Conservation (phyloP, 345 rosid genomes). For the Populus tremula region DNA sequence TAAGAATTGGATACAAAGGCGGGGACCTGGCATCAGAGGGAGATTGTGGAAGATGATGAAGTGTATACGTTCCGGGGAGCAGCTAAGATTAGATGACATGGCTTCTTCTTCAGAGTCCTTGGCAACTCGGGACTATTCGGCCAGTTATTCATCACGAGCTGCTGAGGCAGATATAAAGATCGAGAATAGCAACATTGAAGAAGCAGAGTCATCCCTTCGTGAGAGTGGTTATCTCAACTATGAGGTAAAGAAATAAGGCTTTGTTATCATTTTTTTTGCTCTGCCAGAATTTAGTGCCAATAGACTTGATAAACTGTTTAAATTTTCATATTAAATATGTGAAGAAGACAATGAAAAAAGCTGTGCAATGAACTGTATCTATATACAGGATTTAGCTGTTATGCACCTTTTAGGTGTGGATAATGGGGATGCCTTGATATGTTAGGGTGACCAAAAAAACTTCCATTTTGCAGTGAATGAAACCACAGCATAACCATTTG, state of each 20-base stretch:
- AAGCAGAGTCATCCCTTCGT: conserved; percentile 76
- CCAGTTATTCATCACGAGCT: conserved; percentile 62
- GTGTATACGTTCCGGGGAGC: conserved; percentile 64
- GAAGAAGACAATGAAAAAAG: background rate
- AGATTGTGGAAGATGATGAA: conserved; percentile 62
- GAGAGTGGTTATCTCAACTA: conserved; percentile 79
- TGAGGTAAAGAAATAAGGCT: conserved; percentile 38
- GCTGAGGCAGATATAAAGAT: conserved; percentile 55
- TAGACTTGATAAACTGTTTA: background rate
- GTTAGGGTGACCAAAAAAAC: background rate
- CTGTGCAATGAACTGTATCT: background rate
- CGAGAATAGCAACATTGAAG: conserved; percentile 72
- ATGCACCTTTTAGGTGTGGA: background rate
- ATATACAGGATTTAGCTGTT: background rate
- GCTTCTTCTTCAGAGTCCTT: conserved; percentile 65
- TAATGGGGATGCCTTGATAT: background rate
- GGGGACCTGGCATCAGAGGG: conserved; percentile 27
- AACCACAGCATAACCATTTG: background rate
- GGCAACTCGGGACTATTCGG: conserved; percentile 74
- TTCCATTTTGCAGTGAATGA: background rate
- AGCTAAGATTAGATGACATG: conserved; percentile 43
- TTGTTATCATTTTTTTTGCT: background rate
- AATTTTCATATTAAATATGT: background rate
- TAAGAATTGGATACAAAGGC: conserved; percentile 44
- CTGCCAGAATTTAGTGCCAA: background rate